phyloP scores from a whole-genome alignment of 176 grass and related monocot genomes.

The Oryza punctata region DNA sequence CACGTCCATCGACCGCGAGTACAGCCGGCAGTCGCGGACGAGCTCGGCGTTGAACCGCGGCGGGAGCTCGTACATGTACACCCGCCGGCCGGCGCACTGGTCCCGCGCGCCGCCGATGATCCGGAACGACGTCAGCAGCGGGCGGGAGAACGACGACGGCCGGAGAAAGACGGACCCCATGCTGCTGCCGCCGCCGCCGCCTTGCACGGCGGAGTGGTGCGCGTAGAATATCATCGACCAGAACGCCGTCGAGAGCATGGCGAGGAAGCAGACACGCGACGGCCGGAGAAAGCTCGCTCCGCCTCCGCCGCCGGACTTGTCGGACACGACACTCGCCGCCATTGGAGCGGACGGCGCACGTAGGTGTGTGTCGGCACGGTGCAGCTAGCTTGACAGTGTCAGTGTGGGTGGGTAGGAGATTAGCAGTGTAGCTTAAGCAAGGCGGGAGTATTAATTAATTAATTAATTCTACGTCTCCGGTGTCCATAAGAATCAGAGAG shows the following conservation, averaged over 20 bases:
- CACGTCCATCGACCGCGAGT: conserved; percentile 32
- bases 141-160: neutral
- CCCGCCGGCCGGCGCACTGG: conserved; percentile 40
- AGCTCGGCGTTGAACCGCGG: conserved; percentile 53
- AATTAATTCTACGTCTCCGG: too few relatives aligned
- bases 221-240: conserved; percentile 2
- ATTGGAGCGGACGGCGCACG: neutral
- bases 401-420: neutral
- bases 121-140: neutral
- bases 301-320: neutral
- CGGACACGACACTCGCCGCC: neutral
- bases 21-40: conserved; percentile 36
- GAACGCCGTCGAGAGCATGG: neutral
- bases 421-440: neutral
- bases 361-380: neutral
- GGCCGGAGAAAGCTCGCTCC: neutral
- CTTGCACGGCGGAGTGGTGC: neutral
- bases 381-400: neutral
- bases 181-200: too few relatives aligned
- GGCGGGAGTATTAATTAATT: neutral
- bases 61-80: conserved; percentile 60
- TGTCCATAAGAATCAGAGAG: neutral
- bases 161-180: neutral
- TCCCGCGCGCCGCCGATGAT: neutral
- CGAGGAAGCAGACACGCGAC: neutral